Evolutionary conservation across 768 basidiomycete genomes (phyloP).

Genomic region (Lentinula detonsa): DNA sequence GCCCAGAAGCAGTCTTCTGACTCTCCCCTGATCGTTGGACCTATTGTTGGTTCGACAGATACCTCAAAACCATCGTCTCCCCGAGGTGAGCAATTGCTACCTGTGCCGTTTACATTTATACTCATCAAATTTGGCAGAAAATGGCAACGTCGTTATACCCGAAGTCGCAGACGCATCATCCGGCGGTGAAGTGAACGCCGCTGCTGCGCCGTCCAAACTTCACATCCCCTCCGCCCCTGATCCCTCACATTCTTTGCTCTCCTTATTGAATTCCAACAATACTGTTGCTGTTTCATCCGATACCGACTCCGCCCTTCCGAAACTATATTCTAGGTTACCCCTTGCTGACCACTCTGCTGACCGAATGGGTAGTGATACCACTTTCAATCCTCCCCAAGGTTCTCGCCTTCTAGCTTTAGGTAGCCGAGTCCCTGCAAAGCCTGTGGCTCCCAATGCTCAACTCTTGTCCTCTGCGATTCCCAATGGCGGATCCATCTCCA

Average conservation of each 20-base stretch:
- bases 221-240: neutral
- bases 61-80: neutral
- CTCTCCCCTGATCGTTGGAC: slow-evolving; percentile 14
- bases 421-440: slow-evolving; percentile 20
- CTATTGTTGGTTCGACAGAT: slow-evolving; percentile 5
- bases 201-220: neutral
- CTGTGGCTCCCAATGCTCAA: slow-evolving; percentile 25
- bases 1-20: slow-evolving; percentile 43
- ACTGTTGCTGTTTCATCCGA: neutral
- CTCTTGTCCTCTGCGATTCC: slow-evolving; percentile 33
- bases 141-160: neutral
- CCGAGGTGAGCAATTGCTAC: neutral
- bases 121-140: neutral
- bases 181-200: neutral
- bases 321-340: slow-evolving; percentile 12
- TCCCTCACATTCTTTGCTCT: slow-evolving; percentile 4
- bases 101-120: neutral
- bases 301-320: neutral
- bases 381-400: slow-evolving; percentile 43
- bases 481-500: slow-evolving; percentile 31
- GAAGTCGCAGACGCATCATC: neutral
- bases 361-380: slow-evolving; percentile 2
- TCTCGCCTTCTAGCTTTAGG: slow-evolving; percentile 45
- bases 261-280: neutral
- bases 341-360: slow-evolving; percentile 13